Evolutionary conservation across 805 yeast genomes (phyloP).

Genomic region (Millerozyma acaciae): DNA sequence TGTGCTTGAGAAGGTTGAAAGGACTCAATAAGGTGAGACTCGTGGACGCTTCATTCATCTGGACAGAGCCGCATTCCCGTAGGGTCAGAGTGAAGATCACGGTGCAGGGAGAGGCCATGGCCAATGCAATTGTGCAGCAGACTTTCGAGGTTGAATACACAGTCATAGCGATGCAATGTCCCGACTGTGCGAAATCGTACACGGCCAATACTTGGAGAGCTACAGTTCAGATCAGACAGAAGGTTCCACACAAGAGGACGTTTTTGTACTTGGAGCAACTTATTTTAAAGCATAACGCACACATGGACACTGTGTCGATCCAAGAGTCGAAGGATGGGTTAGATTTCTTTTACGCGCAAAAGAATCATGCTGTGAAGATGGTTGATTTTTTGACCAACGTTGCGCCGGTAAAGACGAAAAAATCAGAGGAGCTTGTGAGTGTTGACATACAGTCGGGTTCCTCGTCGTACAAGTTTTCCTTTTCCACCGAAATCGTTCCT

Average conservation of each 20-base stretch:
- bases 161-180: constrained; percentile 94
- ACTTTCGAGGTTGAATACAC: constrained; percentile 90
- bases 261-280: constrained; percentile 93
- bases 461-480: constrained; percentile 84
- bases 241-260: constrained; percentile 95
- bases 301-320: constrained; percentile 87
- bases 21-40: constrained; percentile 84
- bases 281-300: constrained; percentile 89
- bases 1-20: constrained; percentile 81
- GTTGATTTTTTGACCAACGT: constrained; percentile 82
- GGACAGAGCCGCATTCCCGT: constrained; percentile 99
- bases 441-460: constrained; percentile 90
- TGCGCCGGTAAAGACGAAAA: constrained; percentile 77
- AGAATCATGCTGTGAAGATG: constrained; percentile 92
- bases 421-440: constrained; percentile 87
- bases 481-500: constrained; percentile 91
- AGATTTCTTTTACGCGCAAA: constrained; percentile 86
- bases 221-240: constrained; percentile 94
- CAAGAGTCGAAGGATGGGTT: constrained; percentile 92
- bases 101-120: constrained; percentile 95
- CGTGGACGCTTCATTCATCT: constrained; percentile 89
- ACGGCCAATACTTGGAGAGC: constrained; percentile 99
- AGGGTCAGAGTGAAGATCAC: constrained; percentile 87
- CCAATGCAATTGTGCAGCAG: constrained; percentile 89
- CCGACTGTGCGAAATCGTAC: constrained; percentile 96